These are phyloP conservation scores for Aspergillus sp. DNA, from an alignment of 2,329 filamentous ascomycete species.

Conservation along the genomic window DNA sequence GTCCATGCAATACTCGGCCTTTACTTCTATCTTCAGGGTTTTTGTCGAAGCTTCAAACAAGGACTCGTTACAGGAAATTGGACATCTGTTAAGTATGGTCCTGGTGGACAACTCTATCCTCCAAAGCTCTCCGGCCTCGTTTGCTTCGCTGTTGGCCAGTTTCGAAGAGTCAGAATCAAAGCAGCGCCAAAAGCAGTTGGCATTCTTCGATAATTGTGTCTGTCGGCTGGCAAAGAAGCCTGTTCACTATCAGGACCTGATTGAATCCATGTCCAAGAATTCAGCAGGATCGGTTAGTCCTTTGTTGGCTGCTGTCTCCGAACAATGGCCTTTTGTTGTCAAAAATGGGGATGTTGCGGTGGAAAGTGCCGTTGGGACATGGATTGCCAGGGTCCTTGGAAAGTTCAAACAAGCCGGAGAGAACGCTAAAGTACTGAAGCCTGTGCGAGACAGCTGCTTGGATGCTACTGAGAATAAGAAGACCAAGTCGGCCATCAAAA, in stretches of 20 bases:
- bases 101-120: conserved; percentile 32
- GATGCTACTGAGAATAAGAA: conserved; percentile 34
- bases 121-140: conserved; percentile 22
- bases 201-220: conserved; percentile 79
- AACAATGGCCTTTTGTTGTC: conserved; percentile 67
- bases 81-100: conserved; percentile 26
- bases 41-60: conserved; percentile 23
- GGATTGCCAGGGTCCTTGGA: conserved; percentile 52
- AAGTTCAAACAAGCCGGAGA: conserved; percentile 48
- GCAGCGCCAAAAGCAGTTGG: conserved; percentile 39
- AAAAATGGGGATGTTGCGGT: conserved; percentile 42
- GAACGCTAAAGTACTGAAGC: conserved; percentile 39
- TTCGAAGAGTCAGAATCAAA: conserved; percentile 27
- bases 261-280: conserved; percentile 32
- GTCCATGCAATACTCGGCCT: conserved; percentile 35
- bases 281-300: conserved; percentile 48
- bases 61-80: conserved; percentile 26
- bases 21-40: conserved; percentile 35
- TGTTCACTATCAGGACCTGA: conserved; percentile 64
- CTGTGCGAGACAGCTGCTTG: conserved; percentile 39
- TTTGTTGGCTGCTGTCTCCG: conserved; percentile 59
- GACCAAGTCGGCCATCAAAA: conserved; percentile 32
- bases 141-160: conserved; percentile 32
- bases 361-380: conserved; percentile 44
- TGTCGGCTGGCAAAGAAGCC: conserved; percentile 66